Evolutionary conservation across 1,284 basidiomycete genomes (phyloP).

Genomic region (Boletellus deceptivus): DNA sequence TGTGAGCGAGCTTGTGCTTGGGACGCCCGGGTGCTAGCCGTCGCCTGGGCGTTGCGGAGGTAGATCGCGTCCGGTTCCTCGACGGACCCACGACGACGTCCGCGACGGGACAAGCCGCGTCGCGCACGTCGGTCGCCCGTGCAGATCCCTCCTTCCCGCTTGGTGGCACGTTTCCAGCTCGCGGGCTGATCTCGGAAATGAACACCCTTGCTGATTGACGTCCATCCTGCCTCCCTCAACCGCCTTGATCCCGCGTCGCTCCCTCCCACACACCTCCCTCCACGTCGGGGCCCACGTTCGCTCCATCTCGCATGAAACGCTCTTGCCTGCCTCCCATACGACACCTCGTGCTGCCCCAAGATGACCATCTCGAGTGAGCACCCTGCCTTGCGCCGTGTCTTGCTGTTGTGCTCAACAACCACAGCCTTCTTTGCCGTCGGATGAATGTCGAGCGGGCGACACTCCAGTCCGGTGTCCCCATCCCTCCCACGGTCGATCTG

Average conservation of each 20-base stretch:
- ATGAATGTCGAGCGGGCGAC: constrained; percentile 42
- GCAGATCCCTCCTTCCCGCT: constrained; percentile 1
- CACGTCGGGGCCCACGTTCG: constrained; percentile 14
- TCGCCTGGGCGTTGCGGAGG: constrained; percentile 28
- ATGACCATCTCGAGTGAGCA: constrained; percentile 45
- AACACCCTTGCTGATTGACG: constrained; percentile 18
- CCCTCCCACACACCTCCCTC: constrained; percentile 11
- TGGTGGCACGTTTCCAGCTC: background rate
- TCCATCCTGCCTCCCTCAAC: constrained; percentile 13
- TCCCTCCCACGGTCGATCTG: constrained; percentile 43
- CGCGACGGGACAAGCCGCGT: too few relatives aligned
- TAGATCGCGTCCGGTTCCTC: constrained; percentile 14
- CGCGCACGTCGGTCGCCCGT: too few relatives aligned
- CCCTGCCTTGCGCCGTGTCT: background rate
- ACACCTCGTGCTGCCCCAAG: constrained; percentile 14
- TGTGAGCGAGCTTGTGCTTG: constrained; percentile 51
- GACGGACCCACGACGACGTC: too few relatives aligned
- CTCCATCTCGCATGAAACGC: constrained; percentile 21
- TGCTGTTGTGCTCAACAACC: constrained; percentile 10
- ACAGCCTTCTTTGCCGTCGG: constrained; percentile 47
- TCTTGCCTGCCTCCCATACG: constrained; percentile 28
- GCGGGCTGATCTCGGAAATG: constrained; percentile 19
- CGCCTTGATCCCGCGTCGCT: constrained; percentile 10
- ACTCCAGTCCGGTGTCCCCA: constrained; percentile 25
- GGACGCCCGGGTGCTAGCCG: constrained; percentile 38